phyloP scores from a whole-genome alignment of 768 basidiomycete species.

The Lenzites betulinus region DNA sequence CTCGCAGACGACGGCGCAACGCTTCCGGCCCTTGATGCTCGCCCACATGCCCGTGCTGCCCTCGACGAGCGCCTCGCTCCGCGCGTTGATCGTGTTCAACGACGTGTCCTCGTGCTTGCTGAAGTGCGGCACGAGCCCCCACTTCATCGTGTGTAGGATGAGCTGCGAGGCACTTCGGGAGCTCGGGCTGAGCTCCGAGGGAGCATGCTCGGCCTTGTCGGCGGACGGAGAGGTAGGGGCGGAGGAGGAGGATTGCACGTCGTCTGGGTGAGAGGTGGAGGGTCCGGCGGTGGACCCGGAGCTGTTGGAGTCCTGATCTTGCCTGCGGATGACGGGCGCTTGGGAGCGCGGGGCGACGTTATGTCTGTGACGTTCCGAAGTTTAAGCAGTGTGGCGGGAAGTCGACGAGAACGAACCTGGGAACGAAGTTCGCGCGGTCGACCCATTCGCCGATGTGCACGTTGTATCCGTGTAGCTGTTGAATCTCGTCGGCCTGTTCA shows the following conservation, averaged over 20 bases:
- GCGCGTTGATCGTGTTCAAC: conserved; percentile 88
- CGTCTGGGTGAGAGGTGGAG: no score
- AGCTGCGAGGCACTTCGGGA: conserved; percentile 32
- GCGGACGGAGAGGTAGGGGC: no score
- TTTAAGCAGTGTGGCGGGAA: neutral
- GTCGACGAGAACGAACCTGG: conserved; percentile 4
- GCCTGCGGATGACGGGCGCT: conserved; percentile 70
- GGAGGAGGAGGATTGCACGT: no score
- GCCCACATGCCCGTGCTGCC: conserved; percentile 83
- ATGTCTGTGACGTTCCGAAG: conserved; percentile 45
- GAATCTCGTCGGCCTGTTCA: conserved; percentile 21
- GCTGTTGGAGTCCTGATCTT: conserved; percentile 32
- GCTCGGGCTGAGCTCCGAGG: no score
- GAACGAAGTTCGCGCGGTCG: conserved; percentile 22
- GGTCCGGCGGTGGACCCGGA: neutral
- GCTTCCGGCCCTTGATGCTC: conserved; percentile 74
- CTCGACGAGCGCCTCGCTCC: conserved; percentile 76
- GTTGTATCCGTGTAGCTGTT: conserved; percentile 23
- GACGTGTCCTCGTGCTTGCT: conserved; percentile 71
- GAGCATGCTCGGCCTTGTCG: no score
- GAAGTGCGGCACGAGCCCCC: conserved; percentile 90
- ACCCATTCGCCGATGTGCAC: conserved; percentile 24
- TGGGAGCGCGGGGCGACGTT: conserved; percentile 84
- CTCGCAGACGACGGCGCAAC: conserved; percentile 84
- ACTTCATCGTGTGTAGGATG: conserved; percentile 81